Conservation (phyloP, 2,329 filamentous ascomycete genomes). For the Sordariomycetes sp. region DNA sequence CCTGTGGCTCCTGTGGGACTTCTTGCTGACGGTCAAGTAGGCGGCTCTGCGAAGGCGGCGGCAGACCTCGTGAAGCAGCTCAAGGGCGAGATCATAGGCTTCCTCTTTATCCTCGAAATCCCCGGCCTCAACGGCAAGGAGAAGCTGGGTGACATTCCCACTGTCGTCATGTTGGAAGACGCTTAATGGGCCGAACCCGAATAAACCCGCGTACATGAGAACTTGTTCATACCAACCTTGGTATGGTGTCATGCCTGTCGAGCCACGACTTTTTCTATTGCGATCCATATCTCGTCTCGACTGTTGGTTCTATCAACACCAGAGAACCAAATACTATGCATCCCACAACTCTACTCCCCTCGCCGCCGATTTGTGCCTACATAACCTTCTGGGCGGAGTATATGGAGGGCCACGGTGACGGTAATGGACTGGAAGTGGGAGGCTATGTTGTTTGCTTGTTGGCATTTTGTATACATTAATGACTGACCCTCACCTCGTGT, state of each 20-base stretch:
- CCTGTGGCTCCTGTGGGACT: slow-evolving; percentile 1
- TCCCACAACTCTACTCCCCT: background rate
- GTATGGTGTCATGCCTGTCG: background rate
- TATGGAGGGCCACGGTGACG: background rate
- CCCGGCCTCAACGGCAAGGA: slow-evolving; percentile 85
- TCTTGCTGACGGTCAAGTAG: slow-evolving; percentile 32
- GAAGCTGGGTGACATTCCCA: slow-evolving; percentile 69
- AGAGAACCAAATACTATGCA: background rate
- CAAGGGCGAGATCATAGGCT: slow-evolving; percentile 77
- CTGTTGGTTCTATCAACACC: background rate
- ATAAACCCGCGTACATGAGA: background rate
- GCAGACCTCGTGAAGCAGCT: slow-evolving; percentile 78
- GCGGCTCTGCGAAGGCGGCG: slow-evolving; percentile 82
- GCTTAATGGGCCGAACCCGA: slow-evolving; percentile 15
- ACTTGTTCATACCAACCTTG: background rate
- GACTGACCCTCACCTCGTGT: too few species aligned
- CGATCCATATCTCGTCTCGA: background rate
- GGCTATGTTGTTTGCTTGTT: background rate
- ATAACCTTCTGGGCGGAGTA: background rate
- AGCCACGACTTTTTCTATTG: background rate
- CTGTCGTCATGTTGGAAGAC: slow-evolving; percentile 68
- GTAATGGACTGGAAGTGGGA: background rate
- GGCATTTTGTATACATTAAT: background rate
- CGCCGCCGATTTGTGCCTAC: background rate
- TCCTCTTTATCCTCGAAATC: slow-evolving; percentile 92